Evolutionary conservation across 352 stramenopile species (phyloP), one percentile per base, ranked within the genome.

Genomic region (Globisporangium camurandrum): DNA sequence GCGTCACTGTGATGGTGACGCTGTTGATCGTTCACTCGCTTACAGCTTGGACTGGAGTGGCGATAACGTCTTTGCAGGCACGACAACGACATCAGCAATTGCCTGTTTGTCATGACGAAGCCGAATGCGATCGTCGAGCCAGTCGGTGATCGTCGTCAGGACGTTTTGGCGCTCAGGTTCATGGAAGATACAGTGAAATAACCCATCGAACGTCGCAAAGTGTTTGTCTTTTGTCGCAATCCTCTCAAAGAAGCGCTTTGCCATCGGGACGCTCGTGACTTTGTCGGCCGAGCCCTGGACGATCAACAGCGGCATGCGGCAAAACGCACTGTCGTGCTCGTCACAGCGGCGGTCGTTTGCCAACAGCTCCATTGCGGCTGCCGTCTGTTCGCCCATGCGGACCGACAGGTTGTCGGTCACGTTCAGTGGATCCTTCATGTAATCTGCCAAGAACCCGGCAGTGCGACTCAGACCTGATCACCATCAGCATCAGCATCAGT

Each of bases 341-440:
- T 60, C 47, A n/a, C 58, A 40, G 22, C 26, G 36, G 17, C 17
- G 22, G 24, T 55, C 38, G n/a, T 24, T 33, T 23, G 28, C 43
- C 5, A 75, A 44, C 46, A 30, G 24, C 8, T 54, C 22, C 59
- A 69, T 68, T 20, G 66, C 62, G 24, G 20, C 47, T 26, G 71
- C 12, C 23, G 44, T 60, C 50, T 65, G 54, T 26, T 55, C 62
- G 30, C 66, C 66, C 59, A 75, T 70, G 51, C 66, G 66, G 24
- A 54, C 57, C 46, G 59, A 54, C 60, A 87, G 66, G 30, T 69
- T 67, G 19, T 68, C 62, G 10, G 54, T 75, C 19, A 62, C 63
- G 56, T 77, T 84, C 14, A 88, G 49, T 24, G 62, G 62, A 42
- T 88, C 76, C 11, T 43, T 56, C 64, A 77, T 62, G 44, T 81